Percentiles rank a stretch among this genome's conserved stretches.
Evolutionary conservation across 2,329 filamentous ascomycete species (phyloP).

Genomic region (Emydomyces testavorans): DNA sequence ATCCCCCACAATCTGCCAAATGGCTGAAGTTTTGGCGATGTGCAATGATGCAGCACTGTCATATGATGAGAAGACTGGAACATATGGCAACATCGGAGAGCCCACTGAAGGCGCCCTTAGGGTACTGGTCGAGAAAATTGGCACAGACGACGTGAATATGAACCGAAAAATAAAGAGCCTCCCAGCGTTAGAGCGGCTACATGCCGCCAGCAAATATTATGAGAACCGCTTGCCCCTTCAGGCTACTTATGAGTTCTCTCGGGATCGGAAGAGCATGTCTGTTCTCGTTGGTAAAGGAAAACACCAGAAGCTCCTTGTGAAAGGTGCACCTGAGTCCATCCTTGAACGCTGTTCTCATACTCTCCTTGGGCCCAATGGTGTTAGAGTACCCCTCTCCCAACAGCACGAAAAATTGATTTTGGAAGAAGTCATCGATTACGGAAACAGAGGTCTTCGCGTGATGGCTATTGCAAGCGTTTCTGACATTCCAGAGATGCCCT

Average conservation of each 20-base stretch:
- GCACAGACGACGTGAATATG: conserved; percentile 56
- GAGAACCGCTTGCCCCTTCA: conserved; percentile 63
- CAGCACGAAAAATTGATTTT: conserved; percentile 59
- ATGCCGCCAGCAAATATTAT: conserved; percentile 75
- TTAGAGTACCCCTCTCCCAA: conserved; percentile 59
- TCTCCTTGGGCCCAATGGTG: conserved; percentile 65
- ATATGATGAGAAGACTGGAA: conserved; percentile 63
- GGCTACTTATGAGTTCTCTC: conserved; percentile 90
- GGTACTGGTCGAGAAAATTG: conserved; percentile 86
- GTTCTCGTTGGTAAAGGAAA: conserved; percentile 65
- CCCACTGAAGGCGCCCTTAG: conserved; percentile 89
- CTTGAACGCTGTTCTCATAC: conserved; percentile 82
- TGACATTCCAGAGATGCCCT: conserved; percentile 57
- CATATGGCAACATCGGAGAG: conserved; percentile 77
- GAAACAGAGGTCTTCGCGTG: conserved; percentile 82
- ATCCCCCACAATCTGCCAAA: conserved; percentile 68
- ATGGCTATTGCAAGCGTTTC: conserved; percentile 84
- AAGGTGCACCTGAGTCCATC: conserved; percentile 90
- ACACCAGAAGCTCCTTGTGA: conserved; percentile 75
- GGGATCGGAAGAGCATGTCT: conserved; percentile 98
- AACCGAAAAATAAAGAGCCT: conserved; percentile 43
- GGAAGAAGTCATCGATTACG: conserved; percentile 77
- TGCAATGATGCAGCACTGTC: conserved; percentile 83
- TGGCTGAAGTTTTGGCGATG: conserved; percentile 57
- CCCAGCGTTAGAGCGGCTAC: conserved; percentile 51